Percentiles rank a stretch among this genome's conserved stretches.
Conservation (phyloP, 2,329 filamentous ascomycete species). For the Pestalotiopsis sp. region DNA sequence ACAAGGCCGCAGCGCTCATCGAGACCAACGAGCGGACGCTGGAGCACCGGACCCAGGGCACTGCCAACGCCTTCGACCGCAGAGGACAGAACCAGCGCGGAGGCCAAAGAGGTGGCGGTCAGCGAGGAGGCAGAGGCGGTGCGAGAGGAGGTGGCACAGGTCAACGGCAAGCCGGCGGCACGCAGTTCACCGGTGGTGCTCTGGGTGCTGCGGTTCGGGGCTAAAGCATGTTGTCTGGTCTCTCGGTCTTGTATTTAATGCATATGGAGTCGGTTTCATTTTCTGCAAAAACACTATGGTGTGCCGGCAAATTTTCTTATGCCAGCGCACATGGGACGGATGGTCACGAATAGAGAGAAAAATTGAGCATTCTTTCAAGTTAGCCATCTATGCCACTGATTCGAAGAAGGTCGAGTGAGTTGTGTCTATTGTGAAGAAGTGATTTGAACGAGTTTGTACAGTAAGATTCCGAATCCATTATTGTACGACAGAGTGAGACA, state of each 20-base stretch:
- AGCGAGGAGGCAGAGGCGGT: slow-evolving; percentile 46
- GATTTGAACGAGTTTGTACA: too few relatives aligned
- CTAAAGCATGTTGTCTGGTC: slow-evolving; percentile 35
- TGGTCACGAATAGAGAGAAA: slow-evolving; percentile 11
- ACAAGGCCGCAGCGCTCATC: slow-evolving; percentile 95
- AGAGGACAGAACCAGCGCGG: slow-evolving; percentile 76
- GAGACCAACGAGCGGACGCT: slow-evolving; percentile 97
- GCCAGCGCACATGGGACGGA: slow-evolving; percentile 7
- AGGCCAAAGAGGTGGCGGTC: slow-evolving; percentile 56
- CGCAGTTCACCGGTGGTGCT: slow-evolving; percentile 81
- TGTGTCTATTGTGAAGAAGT: too few relatives aligned
- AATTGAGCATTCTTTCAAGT: slow-evolving; percentile 8
- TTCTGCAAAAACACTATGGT: slow-evolving; percentile 13
- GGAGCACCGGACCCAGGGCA: slow-evolving; percentile 95
- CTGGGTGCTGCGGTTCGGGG: slow-evolving; percentile 69
- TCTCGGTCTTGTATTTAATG: slow-evolving; percentile 27
- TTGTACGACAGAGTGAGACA: not conserved
- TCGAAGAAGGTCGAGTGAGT: not conserved
- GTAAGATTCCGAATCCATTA: not conserved
- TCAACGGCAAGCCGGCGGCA: slow-evolving; percentile 70
- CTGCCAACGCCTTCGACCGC: slow-evolving; percentile 91
- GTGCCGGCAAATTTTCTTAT: slow-evolving; percentile 10
- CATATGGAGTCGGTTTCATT: slow-evolving; percentile 17
- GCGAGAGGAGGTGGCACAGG: slow-evolving; percentile 57
- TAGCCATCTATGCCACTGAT: not conserved